These are phyloP conservation scores for Filosporella fistucella DNA, from an alignment of 495 filamentous ascomycete species.

Conservation along the genomic window DNA sequence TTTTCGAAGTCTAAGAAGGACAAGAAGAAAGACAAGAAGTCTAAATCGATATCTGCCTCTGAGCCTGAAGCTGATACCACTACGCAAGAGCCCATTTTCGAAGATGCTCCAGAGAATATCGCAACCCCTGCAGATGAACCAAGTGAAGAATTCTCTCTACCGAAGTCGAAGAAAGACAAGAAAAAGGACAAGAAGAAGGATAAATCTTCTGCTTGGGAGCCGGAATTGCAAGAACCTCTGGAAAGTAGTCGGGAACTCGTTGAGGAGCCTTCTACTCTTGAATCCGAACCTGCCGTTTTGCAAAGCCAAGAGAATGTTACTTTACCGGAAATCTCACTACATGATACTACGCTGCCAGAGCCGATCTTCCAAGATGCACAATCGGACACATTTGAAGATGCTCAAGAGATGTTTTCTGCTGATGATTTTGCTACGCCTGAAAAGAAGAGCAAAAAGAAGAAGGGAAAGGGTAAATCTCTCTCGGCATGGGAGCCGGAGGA, in stretches of 20 bases:
- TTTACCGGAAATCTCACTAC: too few relatives aligned
- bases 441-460: slow-evolving; percentile 31
- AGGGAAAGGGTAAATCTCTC: slow-evolving; percentile 23
- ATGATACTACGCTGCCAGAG: too few relatives aligned
- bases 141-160: slow-evolving; percentile 1
- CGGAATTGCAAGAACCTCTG: too few relatives aligned
- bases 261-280: not conserved
- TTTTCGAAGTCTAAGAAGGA: slow-evolving; percentile 21
- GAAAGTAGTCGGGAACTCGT: too few relatives aligned
- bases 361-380: too few relatives aligned
- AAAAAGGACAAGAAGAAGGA: slow-evolving; percentile 37
- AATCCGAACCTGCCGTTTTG: too few relatives aligned
- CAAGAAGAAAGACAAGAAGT: slow-evolving; percentile 19
- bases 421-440: not conserved
- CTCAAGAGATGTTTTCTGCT: too few relatives aligned
- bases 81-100: not conserved
- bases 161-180: slow-evolving; percentile 28
- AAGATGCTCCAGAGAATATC: not conserved
- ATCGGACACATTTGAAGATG: slow-evolving; percentile 5
- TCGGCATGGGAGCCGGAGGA: slow-evolving; percentile 1
- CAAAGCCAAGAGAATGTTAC: too few relatives aligned
- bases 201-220: slow-evolving; percentile 23
- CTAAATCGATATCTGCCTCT: not conserved
- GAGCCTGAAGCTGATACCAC: not conserved
- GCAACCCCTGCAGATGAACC: not conserved